Conservation (phyloP, 331 rosid species). For the Rhamnella rubrinervis region DNA sequence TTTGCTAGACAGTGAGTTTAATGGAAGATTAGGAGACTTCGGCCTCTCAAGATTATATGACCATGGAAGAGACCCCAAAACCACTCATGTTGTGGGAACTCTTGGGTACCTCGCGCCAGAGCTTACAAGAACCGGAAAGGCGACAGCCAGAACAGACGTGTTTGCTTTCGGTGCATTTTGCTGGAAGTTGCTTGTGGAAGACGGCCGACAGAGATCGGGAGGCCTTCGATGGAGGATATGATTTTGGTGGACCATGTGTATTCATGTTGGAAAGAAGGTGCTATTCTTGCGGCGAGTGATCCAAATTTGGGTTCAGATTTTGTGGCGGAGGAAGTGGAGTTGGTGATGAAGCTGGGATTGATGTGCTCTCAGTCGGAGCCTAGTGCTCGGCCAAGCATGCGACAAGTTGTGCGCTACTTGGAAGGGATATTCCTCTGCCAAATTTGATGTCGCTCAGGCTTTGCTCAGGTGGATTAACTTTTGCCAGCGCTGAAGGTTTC, state of each 20-base stretch:
- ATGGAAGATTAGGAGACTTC: slow-evolving; percentile 41
- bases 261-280: slow-evolving; percentile 9
- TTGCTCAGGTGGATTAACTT: slow-evolving; percentile 26
- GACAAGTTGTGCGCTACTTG: slow-evolving; percentile 33
- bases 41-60: slow-evolving; percentile 43
- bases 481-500: slow-evolving; percentile 22
- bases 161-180: slow-evolving; percentile 35
- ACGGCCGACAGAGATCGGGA: slow-evolving; percentile 27
- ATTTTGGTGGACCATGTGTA: slow-evolving; percentile 34
- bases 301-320: slow-evolving; percentile 6
- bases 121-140: slow-evolving; percentile 32
- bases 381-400: slow-evolving; percentile 30
- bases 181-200: slow-evolving; percentile 44
- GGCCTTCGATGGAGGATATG: slow-evolving; percentile 6
- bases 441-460: slow-evolving; percentile 24
- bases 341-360: slow-evolving; percentile 41
- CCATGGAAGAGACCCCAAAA: slow-evolving; percentile 31
- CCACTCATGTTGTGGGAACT: slow-evolving; percentile 39
- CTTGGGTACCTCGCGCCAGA: slow-evolving; percentile 45
- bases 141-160: slow-evolving; percentile 29
- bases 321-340: slow-evolving; percentile 22
- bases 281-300: slow-evolving; percentile 25
- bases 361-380: slow-evolving; percentile 30
- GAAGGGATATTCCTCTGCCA: slow-evolving; percentile 25
- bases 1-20: slow-evolving; percentile 31